A percentile compares a stretch with the other conserved stretches of the same genome.
Evolutionary conservation across 148 eudicot genomes (phyloP).

Genomic region (Silene conica): DNA sequence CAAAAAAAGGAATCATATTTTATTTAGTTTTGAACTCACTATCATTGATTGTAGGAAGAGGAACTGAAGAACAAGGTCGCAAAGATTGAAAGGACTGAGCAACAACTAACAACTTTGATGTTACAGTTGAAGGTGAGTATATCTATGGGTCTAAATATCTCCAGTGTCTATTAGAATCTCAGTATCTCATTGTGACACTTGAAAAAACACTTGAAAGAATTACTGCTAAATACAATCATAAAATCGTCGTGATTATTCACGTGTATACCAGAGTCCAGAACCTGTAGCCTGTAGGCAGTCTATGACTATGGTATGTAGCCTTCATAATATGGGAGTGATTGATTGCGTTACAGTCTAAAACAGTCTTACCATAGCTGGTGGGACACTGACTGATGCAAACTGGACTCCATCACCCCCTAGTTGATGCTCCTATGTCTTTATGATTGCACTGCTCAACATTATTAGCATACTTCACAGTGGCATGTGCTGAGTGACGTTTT

Average conservation of each 20-base stretch:
- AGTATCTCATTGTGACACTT: neutral
- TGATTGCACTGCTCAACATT: neutral
- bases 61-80: conserved; percentile 66
- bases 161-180: neutral
- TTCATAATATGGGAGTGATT: neutral
- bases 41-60: conserved; percentile 52
- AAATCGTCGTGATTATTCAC: neutral
- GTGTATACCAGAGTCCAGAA: neutral
- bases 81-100: conserved; percentile 72
- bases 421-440: neutral
- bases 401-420: neutral
- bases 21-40: neutral
- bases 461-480: neutral
- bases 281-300: neutral
- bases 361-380: neutral
- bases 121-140: conserved; percentile 71
- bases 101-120: conserved; percentile 64
- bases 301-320: neutral
- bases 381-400: neutral
- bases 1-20: neutral
- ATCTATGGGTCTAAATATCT: neutral
- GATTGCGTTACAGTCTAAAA: neutral
- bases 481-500: neutral
- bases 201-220: neutral
- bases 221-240: neutral